Conservation (phyloP, 257 asterid species). For the Rhazya stricta region DNA sequence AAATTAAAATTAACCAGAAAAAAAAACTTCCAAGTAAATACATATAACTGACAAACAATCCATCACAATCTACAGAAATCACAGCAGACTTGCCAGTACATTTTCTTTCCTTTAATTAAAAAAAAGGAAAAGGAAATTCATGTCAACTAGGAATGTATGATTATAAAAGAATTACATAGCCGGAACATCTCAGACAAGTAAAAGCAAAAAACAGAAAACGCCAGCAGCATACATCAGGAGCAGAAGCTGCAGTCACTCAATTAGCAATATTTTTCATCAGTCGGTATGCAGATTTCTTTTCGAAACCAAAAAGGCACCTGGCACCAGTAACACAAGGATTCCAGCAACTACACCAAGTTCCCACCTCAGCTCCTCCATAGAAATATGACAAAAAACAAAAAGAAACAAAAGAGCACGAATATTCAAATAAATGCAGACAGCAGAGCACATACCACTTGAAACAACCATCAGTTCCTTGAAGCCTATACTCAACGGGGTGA, state of each 20-base stretch:
- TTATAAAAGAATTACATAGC: not conserved
- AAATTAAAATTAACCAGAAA: no score
- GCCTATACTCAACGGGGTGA: constrained; percentile 78
- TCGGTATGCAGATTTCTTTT: not conserved
- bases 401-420: not conserved
- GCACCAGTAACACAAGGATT: not conserved
- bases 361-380: not conserved
- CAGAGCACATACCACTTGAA: constrained; percentile 57
- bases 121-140: not conserved
- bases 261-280: not conserved
- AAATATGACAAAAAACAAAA: not conserved
- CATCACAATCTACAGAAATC: not conserved
- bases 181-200: not conserved
- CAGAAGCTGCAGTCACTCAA: not conserved
- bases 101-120: not conserved
- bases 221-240: not conserved
- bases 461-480: constrained; percentile 96
- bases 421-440: not conserved
- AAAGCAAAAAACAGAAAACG: not conserved
- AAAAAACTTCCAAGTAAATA: not conserved
- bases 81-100: not conserved
- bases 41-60: not conserved
- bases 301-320: not conserved
- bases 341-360: not conserved
- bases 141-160: not conserved